Conservation (phyloP, 805 yeast genomes). For the Kluyveromyces lactis region DNA sequence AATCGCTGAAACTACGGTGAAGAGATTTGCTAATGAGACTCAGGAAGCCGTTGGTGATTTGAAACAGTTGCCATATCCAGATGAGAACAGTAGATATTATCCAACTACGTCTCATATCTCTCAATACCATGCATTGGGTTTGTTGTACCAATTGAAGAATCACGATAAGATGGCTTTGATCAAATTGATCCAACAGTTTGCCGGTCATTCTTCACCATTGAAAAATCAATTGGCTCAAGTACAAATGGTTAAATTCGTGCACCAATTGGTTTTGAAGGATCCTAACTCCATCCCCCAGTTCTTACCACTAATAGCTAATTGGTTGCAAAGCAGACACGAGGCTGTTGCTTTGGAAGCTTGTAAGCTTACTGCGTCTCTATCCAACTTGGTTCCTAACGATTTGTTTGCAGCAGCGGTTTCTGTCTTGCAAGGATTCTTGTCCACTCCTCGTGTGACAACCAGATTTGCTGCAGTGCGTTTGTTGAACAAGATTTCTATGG, state of each 20-base stretch:
- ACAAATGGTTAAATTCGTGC: conserved; percentile 76
- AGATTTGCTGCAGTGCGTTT: conserved; percentile 91
- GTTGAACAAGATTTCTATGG: conserved; percentile 75
- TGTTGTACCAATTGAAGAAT: conserved; percentile 76
- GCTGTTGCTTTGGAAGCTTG: conserved; percentile 91
- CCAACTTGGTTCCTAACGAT: conserved; percentile 51
- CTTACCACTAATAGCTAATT: conserved; percentile 52
- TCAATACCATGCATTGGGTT: conserved; percentile 93
- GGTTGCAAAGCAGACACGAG: conserved; percentile 75
- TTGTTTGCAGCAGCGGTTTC: conserved; percentile 64
- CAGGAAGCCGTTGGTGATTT: conserved; percentile 68
- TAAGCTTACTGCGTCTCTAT: conserved; percentile 38
- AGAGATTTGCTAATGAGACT: conserved; percentile 89
- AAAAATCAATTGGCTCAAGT: conserved; percentile 78
- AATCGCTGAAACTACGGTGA: conserved; percentile 83
- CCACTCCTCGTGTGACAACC: conserved; percentile 84
- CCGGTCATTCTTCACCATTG: conserved; percentile 45
- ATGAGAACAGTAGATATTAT: conserved; percentile 36
- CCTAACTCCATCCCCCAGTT: conserved; percentile 40
- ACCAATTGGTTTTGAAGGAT: conserved; percentile 66
- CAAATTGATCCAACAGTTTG: conserved; percentile 77
- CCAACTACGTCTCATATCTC: conserved; percentile 73
- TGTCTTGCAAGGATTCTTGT: conserved; percentile 65
- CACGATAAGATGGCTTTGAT: conserved; percentile 91
- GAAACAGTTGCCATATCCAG: conserved; percentile 33